Conservation (phyloP, 2,329 filamentous ascomycete genomes). For the Fusarium temperatum region DNA sequence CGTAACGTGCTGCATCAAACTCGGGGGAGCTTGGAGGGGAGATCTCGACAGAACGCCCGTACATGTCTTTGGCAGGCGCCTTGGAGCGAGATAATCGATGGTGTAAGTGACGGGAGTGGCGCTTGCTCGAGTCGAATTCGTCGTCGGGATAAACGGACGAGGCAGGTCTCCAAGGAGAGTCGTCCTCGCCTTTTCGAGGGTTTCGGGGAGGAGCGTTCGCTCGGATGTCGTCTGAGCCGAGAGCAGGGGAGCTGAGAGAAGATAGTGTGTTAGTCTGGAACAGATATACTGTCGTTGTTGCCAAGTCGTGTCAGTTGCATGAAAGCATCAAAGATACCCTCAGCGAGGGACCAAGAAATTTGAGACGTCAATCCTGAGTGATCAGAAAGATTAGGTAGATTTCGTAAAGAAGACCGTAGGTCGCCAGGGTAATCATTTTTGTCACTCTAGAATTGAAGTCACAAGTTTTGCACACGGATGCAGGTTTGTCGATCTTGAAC, state of each 20-base stretch:
- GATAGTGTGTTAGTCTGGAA: slow-evolving; percentile 30
- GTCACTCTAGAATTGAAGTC: not conserved
- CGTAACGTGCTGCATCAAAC: slow-evolving; percentile 46
- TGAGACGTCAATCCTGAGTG: not conserved
- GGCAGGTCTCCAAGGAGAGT: slow-evolving; percentile 53
- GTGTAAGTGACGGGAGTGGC: slow-evolving; percentile 18
- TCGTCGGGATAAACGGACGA: slow-evolving; percentile 62
- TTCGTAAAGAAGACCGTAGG: not conserved
- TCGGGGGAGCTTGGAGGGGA: slow-evolving; percentile 69
- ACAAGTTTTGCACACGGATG: not conserved
- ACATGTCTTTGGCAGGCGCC: slow-evolving; percentile 41
- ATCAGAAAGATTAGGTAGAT: not conserved
- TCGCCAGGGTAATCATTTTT: not conserved
- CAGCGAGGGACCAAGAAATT: not conserved
- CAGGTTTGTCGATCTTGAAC: slow-evolving; percentile 2
- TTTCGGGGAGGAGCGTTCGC: slow-evolving; percentile 46
- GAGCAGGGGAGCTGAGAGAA: slow-evolving; percentile 37
- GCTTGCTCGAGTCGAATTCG: slow-evolving; percentile 30
- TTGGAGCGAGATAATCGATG: slow-evolving; percentile 49
- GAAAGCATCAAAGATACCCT: not conserved
- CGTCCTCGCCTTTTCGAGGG: slow-evolving; percentile 42
- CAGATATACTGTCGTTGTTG: not conserved
- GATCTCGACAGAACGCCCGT: slow-evolving; percentile 49
- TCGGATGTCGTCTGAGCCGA: slow-evolving; percentile 33
- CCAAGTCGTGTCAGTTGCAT: not conserved